Evolutionary conservation across 352 stramenopile species (phyloP).

Genomic region (Globisporangium splendens): DNA sequence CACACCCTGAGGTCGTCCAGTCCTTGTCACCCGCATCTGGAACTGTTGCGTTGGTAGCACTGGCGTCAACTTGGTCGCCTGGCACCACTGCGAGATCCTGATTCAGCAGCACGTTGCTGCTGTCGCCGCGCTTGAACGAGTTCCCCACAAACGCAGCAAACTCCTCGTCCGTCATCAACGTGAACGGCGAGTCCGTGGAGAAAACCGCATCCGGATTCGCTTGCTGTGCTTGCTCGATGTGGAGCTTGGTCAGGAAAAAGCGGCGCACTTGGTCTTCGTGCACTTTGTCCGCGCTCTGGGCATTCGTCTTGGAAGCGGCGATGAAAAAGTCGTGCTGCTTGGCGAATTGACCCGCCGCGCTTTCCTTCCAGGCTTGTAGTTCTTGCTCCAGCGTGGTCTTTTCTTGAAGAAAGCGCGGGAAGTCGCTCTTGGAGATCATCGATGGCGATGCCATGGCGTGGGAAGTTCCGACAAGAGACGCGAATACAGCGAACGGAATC

Average conservation of each 20-base stretch:
- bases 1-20: conserved; percentile 59
- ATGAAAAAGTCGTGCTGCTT: conserved; percentile 41
- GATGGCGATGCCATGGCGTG: conserved; percentile 15
- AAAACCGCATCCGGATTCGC: conserved; percentile 61
- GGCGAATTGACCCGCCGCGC: conserved; percentile 40
- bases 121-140: conserved; percentile 29
- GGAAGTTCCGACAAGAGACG: conserved; percentile 12
- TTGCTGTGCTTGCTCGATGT: conserved; percentile 42
- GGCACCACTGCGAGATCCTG: not conserved
- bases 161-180: conserved; percentile 68
- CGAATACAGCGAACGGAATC: conserved; percentile 23
- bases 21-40: conserved; percentile 29
- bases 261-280: conserved; percentile 47
- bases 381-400: conserved; percentile 34
- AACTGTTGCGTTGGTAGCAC: conserved; percentile 9
- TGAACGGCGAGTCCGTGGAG: conserved; percentile 66
- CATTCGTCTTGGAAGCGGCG: conserved; percentile 5
- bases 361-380: conserved; percentile 48
- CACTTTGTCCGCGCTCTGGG: conserved; percentile 10
- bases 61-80: not conserved
- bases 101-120: not conserved
- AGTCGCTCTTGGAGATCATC: conserved; percentile 14
- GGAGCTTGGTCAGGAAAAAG: conserved; percentile 60
- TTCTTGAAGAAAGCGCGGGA: conserved; percentile 45
- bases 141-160: conserved; percentile 49